These are phyloP conservation scores for Annona squamosa DNA, from an alignment of 164 flowering plant species.

Conservation along the genomic window DNA sequence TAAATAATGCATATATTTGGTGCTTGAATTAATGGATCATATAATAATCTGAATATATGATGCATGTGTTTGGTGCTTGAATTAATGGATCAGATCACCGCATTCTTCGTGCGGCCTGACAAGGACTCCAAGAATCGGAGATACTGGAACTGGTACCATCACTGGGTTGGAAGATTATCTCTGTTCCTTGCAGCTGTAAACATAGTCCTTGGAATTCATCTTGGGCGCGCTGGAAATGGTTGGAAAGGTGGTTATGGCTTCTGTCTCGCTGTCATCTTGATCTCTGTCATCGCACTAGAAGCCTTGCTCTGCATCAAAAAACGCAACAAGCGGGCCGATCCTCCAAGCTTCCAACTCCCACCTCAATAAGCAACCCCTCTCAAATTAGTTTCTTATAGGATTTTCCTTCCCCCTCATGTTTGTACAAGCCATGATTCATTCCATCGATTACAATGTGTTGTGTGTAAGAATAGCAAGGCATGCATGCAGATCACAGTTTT, in stretches of 20 bases:
- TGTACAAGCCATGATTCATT: background rate
- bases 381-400: no score
- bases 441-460: background rate
- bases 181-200: constrained; percentile 63
- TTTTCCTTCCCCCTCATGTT: background rate
- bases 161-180: constrained; percentile 57
- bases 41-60: no score
- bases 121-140: constrained; percentile 52
- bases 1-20: no score
- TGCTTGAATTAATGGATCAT: no score
- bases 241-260: constrained; percentile 74
- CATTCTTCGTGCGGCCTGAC: constrained; percentile 56
- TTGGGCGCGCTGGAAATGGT: constrained; percentile 34
- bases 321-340: constrained; percentile 16
- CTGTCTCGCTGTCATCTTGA: constrained; percentile 32
- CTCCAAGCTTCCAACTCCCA: constrained; percentile 38
- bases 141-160: constrained; percentile 82
- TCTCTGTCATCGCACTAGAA: constrained; percentile 53
- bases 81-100: constrained; percentile 40
- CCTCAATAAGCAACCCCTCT: constrained; percentile 5
- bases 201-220: constrained; percentile 50
- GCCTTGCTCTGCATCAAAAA: constrained; percentile 26
- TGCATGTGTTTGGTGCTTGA: background rate
- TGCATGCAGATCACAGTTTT: no score
- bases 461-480: background rate